Evolutionary conservation across 768 basidiomycete genomes (phyloP), one percentile per base, ranked within the genome.

Genomic region (Naganishia friedmannii): DNA sequence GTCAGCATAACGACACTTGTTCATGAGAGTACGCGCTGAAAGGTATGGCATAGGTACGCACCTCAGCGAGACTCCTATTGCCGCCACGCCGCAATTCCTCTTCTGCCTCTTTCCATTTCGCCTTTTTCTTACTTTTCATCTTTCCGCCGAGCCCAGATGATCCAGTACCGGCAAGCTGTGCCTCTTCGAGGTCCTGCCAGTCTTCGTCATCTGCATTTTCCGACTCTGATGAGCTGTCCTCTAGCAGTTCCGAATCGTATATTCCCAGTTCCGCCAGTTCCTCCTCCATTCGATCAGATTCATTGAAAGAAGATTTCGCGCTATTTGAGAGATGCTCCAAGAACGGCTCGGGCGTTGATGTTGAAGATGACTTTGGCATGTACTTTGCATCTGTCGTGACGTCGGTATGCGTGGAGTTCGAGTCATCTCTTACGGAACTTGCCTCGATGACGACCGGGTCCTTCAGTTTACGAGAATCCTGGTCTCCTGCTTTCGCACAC

Each of bases 81-180:
- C 68, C 68, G 17, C 68, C 68, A 19, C 68, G 56, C 26, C 39
- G 56, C 21, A 69, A 39, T 26, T 60, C 68, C 39, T 69, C 45
- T 32, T 69, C 68, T 15, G 68, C 68, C 28, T 69, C 68, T 39
- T 51, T 69, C 68, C 68, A 69, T 48, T 69, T 69, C 8, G 46
- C 13, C 37, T 58, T 58, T 34, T 63, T 63, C 56, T 58, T 58
- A 19, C 45, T 58, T 48, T 31, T 32, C 19, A 1, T 42, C 12
- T 23, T 46, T 34, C 39, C 42, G 42, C 10, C 17, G 10, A 12
- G 8, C 9, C 31, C 68, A 28, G 57, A 8, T 29, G 55, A 48
- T 19, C 31, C 56, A 42, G 45, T 8, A 12, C 21, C n/a, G 4
- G 21, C 60, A 26, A 53, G 45, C 21, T 63, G 32, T 3, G 48